A percentile compares a stretch with the other conserved stretches of the same genome.
phyloP scores from a whole-genome alignment of 495 filamentous ascomycete species.

The Penicillium goetzii region DNA sequence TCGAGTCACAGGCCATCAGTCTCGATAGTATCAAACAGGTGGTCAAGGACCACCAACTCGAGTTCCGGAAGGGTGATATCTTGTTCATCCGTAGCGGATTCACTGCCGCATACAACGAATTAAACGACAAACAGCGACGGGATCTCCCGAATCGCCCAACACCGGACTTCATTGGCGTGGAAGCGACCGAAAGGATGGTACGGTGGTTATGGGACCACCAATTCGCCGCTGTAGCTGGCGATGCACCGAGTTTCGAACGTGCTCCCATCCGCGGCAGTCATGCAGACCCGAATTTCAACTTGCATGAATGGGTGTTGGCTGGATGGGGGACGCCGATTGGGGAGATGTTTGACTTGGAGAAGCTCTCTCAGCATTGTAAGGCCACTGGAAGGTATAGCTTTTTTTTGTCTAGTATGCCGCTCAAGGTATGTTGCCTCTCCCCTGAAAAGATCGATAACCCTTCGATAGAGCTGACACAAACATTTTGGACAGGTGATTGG shows the following conservation, averaged over 20 bases:
- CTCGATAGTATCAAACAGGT: slow-evolving; percentile 39
- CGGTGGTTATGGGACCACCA: slow-evolving; percentile 51
- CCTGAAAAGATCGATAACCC: not conserved
- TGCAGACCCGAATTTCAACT: slow-evolving; percentile 28
- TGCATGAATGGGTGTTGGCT: slow-evolving; percentile 56
- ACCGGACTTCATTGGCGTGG: slow-evolving; percentile 43
- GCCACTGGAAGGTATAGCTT: slow-evolving; percentile 50
- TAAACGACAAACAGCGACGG: slow-evolving; percentile 30
- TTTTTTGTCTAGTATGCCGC: slow-evolving; percentile 56
- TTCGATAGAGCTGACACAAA: not conserved
- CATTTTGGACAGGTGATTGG: slow-evolving; percentile 34
- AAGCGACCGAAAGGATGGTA: slow-evolving; percentile 39
- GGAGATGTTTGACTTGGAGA: slow-evolving; percentile 60
- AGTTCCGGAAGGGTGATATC: slow-evolving; percentile 51
- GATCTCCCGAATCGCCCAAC: slow-evolving; percentile 24
- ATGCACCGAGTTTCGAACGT: slow-evolving; percentile 39
- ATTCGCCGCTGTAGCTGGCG: slow-evolving; percentile 54
- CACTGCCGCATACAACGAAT: slow-evolving; percentile 36
- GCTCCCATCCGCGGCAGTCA: slow-evolving; percentile 33
- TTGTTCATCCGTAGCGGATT: slow-evolving; percentile 54
- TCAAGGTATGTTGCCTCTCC: slow-evolving; percentile 42
- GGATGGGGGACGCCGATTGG: slow-evolving; percentile 61
- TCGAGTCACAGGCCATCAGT: slow-evolving; percentile 40
- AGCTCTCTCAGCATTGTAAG: slow-evolving; percentile 47
- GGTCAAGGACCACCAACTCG: slow-evolving; percentile 35